These are phyloP conservation scores for Cynanchum wilfordii DNA, from an alignment of 257 asterid species.

Conservation along the genomic window DNA sequence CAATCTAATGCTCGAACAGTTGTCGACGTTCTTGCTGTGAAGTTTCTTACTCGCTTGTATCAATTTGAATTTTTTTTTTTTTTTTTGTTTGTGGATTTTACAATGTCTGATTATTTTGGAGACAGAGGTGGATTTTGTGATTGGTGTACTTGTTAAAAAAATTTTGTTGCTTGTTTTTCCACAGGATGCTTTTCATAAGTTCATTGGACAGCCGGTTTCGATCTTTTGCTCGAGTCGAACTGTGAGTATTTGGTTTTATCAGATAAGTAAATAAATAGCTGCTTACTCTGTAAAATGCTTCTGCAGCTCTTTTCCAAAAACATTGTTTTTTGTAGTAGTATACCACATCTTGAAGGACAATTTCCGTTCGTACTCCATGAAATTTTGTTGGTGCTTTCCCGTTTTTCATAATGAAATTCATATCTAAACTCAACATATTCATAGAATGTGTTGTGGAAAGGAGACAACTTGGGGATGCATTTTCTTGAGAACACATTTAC, in stretches of 20 bases:
- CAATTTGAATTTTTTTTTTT: background rate
- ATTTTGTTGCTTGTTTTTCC: background rate
- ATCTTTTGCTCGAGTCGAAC: conserved; percentile 88
- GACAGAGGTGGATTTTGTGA: background rate
- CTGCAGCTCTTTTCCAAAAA: background rate
- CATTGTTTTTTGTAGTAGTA: background rate
- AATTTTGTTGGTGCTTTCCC: no score
- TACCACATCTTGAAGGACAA: background rate
- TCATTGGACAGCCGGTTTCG: conserved; percentile 78
- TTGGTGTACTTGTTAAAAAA: background rate
- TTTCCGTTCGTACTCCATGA: background rate
- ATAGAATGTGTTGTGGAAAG: no score
- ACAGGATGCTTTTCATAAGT: conserved; percentile 74
- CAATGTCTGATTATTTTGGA: background rate
- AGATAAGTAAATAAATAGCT: background rate
- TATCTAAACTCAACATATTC: no score
- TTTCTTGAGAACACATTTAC: no score
- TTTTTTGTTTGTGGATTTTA: background rate
- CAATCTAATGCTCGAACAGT: conserved; percentile 72
- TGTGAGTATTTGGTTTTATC: conserved; percentile 39
- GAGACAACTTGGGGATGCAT: no score
- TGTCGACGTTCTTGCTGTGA: conserved; percentile 76
- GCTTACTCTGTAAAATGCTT: background rate
- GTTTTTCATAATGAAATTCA: no score
- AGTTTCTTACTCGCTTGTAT: background rate